Conservation (phyloP, 192 early-diverging fungal genomes). For the Entomortierella parvispora region DNA sequence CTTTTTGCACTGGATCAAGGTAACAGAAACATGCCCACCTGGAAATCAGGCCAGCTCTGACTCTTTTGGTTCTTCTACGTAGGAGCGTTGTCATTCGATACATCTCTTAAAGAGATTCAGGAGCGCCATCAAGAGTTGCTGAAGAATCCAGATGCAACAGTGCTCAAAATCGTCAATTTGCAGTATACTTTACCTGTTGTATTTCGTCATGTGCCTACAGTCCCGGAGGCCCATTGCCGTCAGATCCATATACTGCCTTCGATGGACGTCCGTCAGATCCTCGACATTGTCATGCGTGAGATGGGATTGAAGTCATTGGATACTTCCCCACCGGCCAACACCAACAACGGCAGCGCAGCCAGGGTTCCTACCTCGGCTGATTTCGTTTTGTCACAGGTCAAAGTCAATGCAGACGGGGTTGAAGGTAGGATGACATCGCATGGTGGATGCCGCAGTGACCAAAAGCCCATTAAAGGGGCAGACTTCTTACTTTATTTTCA, state of each 20-base stretch:
- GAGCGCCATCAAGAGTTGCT: constrained; percentile 41
- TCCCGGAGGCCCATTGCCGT: constrained; percentile 40
- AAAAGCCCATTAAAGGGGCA: too few species aligned
- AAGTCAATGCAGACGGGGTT: constrained; percentile 25
- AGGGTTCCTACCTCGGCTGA: constrained; percentile 10
- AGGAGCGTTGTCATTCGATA: constrained; percentile 34
- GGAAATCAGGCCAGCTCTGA: background rate
- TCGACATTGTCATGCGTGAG: constrained; percentile 31
- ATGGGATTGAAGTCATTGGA: constrained; percentile 43
- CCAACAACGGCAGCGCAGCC: background rate
- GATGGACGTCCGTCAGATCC: constrained; percentile 32
- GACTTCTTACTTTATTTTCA: background rate
- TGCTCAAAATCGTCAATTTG: constrained; percentile 41
- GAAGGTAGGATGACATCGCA: too few species aligned
- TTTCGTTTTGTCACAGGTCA: constrained; percentile 36
- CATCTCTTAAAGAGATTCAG: constrained; percentile 35
- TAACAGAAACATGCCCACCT: constrained; percentile 8
- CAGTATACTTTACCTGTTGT: constrained; percentile 36
- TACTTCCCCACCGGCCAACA: background rate
- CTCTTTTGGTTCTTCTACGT: background rate
- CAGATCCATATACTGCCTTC: constrained; percentile 34
- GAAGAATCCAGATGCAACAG: constrained; percentile 27
- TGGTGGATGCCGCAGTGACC: too few species aligned
- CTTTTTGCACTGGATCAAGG: constrained; percentile 49
- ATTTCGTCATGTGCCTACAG: constrained; percentile 45